phyloP scores from a whole-genome alignment of 169 alveolate genomes.

The Cryptosporidium xiaoi region DNA sequence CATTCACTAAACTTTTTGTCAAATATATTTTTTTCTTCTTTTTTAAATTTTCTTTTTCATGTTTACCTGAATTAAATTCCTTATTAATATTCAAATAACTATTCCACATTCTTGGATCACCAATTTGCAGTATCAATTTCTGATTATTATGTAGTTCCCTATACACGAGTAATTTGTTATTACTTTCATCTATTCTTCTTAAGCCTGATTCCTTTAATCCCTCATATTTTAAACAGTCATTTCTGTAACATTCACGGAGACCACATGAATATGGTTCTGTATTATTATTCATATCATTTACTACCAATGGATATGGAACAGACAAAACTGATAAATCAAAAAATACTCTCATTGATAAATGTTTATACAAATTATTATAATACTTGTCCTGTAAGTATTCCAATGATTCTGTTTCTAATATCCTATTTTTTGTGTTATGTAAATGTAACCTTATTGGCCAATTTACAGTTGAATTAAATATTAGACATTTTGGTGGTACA shows the following conservation, averaged over 20 bases:
- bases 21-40: constrained; percentile 25
- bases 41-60: neutral
- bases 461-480: constrained; percentile 72
- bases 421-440: constrained; percentile 24
- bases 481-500: constrained; percentile 43
- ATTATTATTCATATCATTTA: neutral
- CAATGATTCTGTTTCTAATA: constrained; percentile 54
- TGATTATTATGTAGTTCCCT: constrained; percentile 56
- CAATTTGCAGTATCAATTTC: constrained; percentile 41
- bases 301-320: constrained; percentile 39
- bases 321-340: constrained; percentile 55
- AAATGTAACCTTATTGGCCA: constrained; percentile 68
- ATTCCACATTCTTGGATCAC: constrained; percentile 71
- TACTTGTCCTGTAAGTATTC: constrained; percentile 65
- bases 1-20: constrained; percentile 15
- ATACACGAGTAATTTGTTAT: constrained; percentile 20
- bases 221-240: constrained; percentile 5
- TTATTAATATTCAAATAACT: constrained; percentile 14
- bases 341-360: constrained; percentile 56
- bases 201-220: constrained; percentile 9
- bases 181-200: constrained; percentile 33
- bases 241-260: constrained; percentile 30
- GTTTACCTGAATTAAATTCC: neutral
- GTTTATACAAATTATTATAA: constrained; percentile 24
- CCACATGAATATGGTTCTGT: constrained; percentile 47